Evolutionary conservation across 345 rosid species (phyloP).

Genomic region (Citrus reticulata): DNA sequence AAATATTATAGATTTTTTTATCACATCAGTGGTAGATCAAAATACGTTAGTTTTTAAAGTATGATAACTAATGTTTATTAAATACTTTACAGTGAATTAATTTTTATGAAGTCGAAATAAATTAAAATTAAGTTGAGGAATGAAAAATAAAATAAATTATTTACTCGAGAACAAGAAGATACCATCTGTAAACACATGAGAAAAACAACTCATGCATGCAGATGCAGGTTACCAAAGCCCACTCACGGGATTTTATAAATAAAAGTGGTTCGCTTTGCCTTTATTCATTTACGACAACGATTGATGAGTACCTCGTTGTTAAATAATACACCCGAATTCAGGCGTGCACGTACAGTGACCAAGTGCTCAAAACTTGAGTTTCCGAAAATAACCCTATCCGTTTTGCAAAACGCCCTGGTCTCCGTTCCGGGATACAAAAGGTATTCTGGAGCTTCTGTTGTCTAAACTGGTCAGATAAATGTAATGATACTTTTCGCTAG

Average conservation of each 20-base stretch:
- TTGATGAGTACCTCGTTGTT: not conserved
- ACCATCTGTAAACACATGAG: not conserved
- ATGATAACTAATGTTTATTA: too few species aligned
- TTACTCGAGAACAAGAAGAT: too few species aligned
- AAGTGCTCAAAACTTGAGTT: not conserved
- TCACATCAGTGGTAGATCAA: too few species aligned
- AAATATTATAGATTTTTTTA: too few species aligned
- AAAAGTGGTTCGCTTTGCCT: not conserved
- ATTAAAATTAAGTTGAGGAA: too few species aligned
- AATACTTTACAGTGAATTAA: rapidly evolving
- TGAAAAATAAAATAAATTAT: too few species aligned
- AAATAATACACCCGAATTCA: not conserved
- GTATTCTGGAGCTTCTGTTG: not conserved
- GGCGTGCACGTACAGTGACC: not conserved
- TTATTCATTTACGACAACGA: not conserved
- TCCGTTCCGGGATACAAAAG: not conserved
- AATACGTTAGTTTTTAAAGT: rapidly evolving
- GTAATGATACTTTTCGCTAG: not conserved
- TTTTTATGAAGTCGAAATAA: too few species aligned
- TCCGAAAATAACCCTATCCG: not conserved
- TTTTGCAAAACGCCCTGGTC: not conserved
- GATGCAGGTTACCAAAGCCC: too few species aligned
- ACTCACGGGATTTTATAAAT: not conserved
- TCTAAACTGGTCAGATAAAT: not conserved
- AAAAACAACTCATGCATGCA: not conserved